Base-by-base conservation (phyloP, 129 eudicot species). In the Pulicaria dysenterica region DNA sequence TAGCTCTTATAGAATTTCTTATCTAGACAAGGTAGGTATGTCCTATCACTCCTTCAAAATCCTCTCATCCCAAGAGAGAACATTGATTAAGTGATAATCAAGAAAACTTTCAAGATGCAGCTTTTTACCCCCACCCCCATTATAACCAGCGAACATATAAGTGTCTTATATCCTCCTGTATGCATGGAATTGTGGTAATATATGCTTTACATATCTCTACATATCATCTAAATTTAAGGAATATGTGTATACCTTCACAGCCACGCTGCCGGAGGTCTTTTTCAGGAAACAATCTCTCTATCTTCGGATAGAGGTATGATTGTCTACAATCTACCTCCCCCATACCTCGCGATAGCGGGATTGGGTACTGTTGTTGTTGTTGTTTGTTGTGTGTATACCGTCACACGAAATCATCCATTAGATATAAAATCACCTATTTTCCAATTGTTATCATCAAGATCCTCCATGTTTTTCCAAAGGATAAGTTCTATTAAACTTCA, bases 91-190 rank as follows among this genome's bases (percentile, higher is more conserved):
- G 12, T 6, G 36, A 16, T 16, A 36, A 54, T 54, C 17, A 16
- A 54, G 3, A 58, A 58, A 58, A 5, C 12, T 8, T 4, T n/a
- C 55, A 48, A 47, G 8, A 24, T 65, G 70, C 56, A 65, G 19
- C 43, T 45, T 65, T 49, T 44, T 55, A 44, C 53, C 70, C 42
- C 10, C 14, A n/a, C n/a, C n/a, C n/a, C n/a, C n/a, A 48, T 67
- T 11, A 46, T 12, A 55, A 49, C 50, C 64, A 69, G 14, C 41
- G 39, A 70, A 70, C 54, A 13, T 19, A 31, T 17, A 70, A 40
- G 55, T 7, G 42, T 41, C 70, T 43, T 43, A 24, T 11, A 44
- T 17, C 70, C 70, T 43, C 38, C 13, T 64, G 14, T 19, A 44
- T 19, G 44, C 34, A 43, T 14, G 12, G 1, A 14, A 37, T 63